Base-by-base conservation (phyloP, 2,329 filamentous ascomycete species). In the Talaromyces sp. region DNA sequence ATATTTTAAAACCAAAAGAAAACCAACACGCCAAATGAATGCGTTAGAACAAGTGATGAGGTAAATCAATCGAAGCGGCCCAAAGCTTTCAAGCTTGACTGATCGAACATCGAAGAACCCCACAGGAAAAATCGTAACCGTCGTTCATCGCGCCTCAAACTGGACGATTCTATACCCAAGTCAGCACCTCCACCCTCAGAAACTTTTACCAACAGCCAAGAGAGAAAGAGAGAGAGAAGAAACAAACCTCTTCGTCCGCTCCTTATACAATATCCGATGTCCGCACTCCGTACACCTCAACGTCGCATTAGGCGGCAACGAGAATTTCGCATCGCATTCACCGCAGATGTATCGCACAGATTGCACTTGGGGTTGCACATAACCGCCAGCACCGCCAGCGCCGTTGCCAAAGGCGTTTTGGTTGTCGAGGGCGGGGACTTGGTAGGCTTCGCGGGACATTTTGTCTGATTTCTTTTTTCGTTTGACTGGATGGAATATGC, bases 191-290 rank as follows among this genome's bases (percentile, higher is more conserved):
- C 45, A n/a, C 13, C 13, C 51, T 17, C 6, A 1, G 22, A 15
- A 15, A 11, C 15, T 5, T 36, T 13, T 22, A 6, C 10, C n/a
- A 56, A n/a, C 8, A 22, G 10, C 11, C 5, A 60, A n/a, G 60
- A 6, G 54, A 62, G 31, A 61, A n/a, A 51, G 62, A 67, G 70
- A 53, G 5, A 53, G 13, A 13, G 38, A 10, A 19, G 4, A 49
- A 43, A 34, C 61, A 53, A 61, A 97, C 95, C 95, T 88, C 85
- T 96, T 97, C 53, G 95, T 99, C 76, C 95, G 83, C 86, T 97
- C 92, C 87, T 99, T 99, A 82, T 98, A 98, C 71, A 99, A 81
- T 68, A 99, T 93, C 70, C 95, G 89, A 74, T 97, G 95, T 7
- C 95, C 95, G 78, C 95, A 99, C 80, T 93, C 91, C 78, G 91